These are phyloP conservation scores for Pseudogymnoascus sp. DNA, from an alignment of 2,329 filamentous ascomycete genomes.

Conservation along the genomic window DNA sequence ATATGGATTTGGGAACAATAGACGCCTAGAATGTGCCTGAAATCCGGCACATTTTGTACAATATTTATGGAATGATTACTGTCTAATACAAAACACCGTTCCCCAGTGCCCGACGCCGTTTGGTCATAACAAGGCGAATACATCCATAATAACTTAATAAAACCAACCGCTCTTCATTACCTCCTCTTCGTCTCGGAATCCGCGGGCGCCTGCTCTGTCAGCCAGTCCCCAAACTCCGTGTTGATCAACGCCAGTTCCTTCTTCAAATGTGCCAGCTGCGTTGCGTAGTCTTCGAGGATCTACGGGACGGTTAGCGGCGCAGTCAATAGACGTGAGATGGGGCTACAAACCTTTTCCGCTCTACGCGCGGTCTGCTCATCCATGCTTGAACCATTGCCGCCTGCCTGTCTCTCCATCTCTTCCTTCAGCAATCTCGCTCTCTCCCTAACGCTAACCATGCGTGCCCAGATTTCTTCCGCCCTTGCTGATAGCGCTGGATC, in stretches of 20 bases:
- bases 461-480: constrained; percentile 80
- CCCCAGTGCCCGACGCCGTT: constrained; percentile 5
- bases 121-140: neutral
- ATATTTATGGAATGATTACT: constrained; percentile 11
- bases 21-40: neutral
- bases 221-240: constrained; percentile 49
- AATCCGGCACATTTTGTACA: constrained; percentile 10
- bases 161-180: neutral
- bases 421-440: constrained; percentile 66
- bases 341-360: constrained; percentile 61
- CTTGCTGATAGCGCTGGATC: constrained; percentile 70
- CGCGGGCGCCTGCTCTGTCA: constrained; percentile 33
- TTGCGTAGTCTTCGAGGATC: constrained; percentile 77
- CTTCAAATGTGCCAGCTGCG: constrained; percentile 69
- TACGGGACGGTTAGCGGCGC: constrained; percentile 32
- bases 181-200: constrained; percentile 6
- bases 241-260: constrained; percentile 52
- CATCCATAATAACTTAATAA: neutral
- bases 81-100: constrained; percentile 8
- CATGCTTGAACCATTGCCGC: constrained; percentile 50
- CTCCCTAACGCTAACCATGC: constrained; percentile 68
- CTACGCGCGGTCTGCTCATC: constrained; percentile 65
- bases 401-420: constrained; percentile 64
- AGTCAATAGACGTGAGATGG: constrained; percentile 17
- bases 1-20: constrained; percentile 2